phyloP scores from a whole-genome alignment of 306 rosid species.

The Dalbergia cultrata region DNA sequence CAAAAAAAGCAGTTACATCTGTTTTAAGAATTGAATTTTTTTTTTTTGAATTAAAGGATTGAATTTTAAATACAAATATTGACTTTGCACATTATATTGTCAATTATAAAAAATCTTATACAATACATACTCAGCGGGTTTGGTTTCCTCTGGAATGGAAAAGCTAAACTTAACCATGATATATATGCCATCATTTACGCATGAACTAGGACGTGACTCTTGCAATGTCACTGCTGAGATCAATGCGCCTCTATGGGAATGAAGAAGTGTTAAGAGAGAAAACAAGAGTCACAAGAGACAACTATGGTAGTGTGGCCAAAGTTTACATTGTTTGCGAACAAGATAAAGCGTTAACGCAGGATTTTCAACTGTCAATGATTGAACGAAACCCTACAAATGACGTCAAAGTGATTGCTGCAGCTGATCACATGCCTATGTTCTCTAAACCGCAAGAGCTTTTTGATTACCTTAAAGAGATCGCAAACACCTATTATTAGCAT shows the following conservation, averaged over 20 bases:
- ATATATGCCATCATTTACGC: too few relatives aligned
- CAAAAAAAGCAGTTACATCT: background rate
- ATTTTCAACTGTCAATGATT: slow-evolving; percentile 53
- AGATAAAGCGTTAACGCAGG: slow-evolving; percentile 32
- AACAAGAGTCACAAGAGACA: slow-evolving; percentile 38
- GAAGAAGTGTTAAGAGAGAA: slow-evolving; percentile 5
- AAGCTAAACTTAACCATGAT: background rate
- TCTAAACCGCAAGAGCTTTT: slow-evolving; percentile 48
- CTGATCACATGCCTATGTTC: slow-evolving; percentile 70
- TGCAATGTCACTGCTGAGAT: slow-evolving; percentile 51
- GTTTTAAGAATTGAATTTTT: too few relatives aligned
- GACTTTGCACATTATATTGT: background rate
- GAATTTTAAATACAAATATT: background rate
- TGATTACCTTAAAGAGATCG: slow-evolving; percentile 48
- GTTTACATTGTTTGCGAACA: slow-evolving; percentile 51
- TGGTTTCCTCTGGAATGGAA: background rate
- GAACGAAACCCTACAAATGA: slow-evolving; percentile 45
- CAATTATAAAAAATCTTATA: too few relatives aligned
- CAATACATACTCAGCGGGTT: too few relatives aligned
- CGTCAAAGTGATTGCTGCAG: slow-evolving; percentile 47
- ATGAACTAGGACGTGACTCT: slow-evolving; percentile 51
- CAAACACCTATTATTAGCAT: slow-evolving; percentile 35
- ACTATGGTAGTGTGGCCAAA: slow-evolving; percentile 53
- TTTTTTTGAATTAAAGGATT: background rate
- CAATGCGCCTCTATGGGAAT: background rate